Evolutionary conservation across 2,329 filamentous ascomycete species (phyloP), one percentile per base, ranked within the genome.

Genomic region (Seiridium cupressi): DNA sequence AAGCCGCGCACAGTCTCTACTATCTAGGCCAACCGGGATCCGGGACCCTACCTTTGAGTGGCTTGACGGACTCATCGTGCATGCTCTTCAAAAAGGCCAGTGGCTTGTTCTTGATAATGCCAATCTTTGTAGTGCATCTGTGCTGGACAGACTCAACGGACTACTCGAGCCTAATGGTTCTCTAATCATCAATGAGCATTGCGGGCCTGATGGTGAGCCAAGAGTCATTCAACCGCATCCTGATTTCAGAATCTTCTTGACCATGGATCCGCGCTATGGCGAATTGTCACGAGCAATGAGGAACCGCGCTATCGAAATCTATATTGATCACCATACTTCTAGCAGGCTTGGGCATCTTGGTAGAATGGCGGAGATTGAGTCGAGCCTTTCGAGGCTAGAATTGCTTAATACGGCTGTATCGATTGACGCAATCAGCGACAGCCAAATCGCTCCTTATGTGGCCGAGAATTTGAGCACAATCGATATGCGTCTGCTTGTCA

Each of bases 41-140:
- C 85, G 89, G 31, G 89, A 89, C 63, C 92, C 93, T 31, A 89
- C 90, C 2, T 99, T 99, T 71, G 92, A 97, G 73, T 99, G 95
- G 95, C 87, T 96, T 2, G 94, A 99, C 72, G 95, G 96, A 60
- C 86, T 96, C 53, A 88, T 99, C 48, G 89, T 98, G 53, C 89
- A 93, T 67, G 94, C 95, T 47, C 81, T 98, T 9, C 84, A 96
- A 69, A 81, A 89, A 66, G 95, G 95, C 11, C 85, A 93, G 62
- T 99, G 95, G 95, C 81, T 99, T 18, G 89, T 99, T 9, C 86
- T 99, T 31, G 95, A 99, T 75, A 97, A 99, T 74, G 95, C 96
- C 62, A 99, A 99, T 70, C 84, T 99, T 60, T 99, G 96, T 77
- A 97, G 90, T 69, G 90, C 94, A 32, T 97, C 94, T 5, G 95